Conservation (phyloP, 1,284 basidiomycete genomes). For the Marasmius sp. region DNA sequence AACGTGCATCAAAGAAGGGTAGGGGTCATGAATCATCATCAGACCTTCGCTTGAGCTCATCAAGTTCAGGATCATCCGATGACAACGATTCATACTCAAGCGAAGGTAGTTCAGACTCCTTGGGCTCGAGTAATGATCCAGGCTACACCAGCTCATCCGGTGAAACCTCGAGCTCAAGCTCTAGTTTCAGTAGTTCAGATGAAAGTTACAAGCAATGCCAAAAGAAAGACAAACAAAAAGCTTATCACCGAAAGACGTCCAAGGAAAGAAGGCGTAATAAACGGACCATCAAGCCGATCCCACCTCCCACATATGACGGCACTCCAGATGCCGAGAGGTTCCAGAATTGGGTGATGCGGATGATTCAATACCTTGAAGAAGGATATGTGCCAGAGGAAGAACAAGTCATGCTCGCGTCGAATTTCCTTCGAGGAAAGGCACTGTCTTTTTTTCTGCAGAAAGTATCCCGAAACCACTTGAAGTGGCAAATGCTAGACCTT, state of each 20-base stretch:
- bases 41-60: background rate
- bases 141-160: background rate
- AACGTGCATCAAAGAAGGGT: background rate
- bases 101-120: background rate
- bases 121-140: background rate
- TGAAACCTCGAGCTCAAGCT: background rate
- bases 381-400: conserved; percentile 3
- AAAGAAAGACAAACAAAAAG: background rate
- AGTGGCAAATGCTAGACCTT: conserved; percentile 1
- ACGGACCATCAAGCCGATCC: background rate
- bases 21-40: background rate
- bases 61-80: background rate
- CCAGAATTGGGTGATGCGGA: conserved; percentile 1
- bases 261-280: background rate
- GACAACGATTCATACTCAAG: background rate
- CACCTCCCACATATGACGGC: conserved; percentile 6
- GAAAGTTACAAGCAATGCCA: background rate
- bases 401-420: background rate
- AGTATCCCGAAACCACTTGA: background rate
- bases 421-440: background rate
- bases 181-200: background rate
- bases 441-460: conserved; percentile 5
- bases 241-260: background rate
- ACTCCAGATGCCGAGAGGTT: conserved; percentile 5
- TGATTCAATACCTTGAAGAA: background rate